Conservation (phyloP, 2,329 filamentous ascomycete species). For the Clarireedia sp. region DNA sequence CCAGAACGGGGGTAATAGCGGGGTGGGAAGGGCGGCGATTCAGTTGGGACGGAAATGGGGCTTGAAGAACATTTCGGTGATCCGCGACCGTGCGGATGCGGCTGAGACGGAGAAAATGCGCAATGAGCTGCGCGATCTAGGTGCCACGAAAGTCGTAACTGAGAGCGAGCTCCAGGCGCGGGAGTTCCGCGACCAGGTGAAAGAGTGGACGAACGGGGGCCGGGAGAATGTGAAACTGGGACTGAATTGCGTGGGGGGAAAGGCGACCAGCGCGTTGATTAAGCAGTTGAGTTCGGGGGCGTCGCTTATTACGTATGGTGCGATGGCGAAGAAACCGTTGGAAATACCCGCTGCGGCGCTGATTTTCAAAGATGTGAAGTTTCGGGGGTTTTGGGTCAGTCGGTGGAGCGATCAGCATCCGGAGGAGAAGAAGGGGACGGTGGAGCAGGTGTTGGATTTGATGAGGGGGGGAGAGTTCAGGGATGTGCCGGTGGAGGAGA, state of each 20-base stretch:
- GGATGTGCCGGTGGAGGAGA: slow-evolving; percentile 74
- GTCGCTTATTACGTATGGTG: slow-evolving; percentile 87
- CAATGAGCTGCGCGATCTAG: slow-evolving; percentile 50
- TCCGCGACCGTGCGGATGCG: slow-evolving; percentile 61
- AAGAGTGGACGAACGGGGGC: slow-evolving; percentile 59
- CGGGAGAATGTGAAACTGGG: slow-evolving; percentile 67
- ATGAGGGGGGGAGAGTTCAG: slow-evolving; percentile 69
- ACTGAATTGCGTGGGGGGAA: slow-evolving; percentile 90
- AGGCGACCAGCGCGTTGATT: slow-evolving; percentile 70
- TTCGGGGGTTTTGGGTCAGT: slow-evolving; percentile 92
- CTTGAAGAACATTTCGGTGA: slow-evolving; percentile 80
- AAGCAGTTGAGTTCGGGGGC: slow-evolving; percentile 62
- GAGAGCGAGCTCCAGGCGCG: slow-evolving; percentile 40
- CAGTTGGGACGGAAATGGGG: slow-evolving; percentile 84
- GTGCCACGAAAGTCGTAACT: slow-evolving; percentile 43
- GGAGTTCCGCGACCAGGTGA: slow-evolving; percentile 40
- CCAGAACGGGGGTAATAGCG: slow-evolving; percentile 93
- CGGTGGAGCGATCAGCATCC: slow-evolving; percentile 75
- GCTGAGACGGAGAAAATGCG: slow-evolving; percentile 59
- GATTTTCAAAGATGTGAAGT: slow-evolving; percentile 87
- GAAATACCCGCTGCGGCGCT: slow-evolving; percentile 72
- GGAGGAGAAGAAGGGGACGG: slow-evolving; percentile 65
- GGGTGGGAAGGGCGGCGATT: slow-evolving; percentile 84
- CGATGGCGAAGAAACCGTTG: slow-evolving; percentile 85
- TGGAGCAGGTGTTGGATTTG: slow-evolving; percentile 75